These are phyloP conservation scores for Avena eriantha DNA, from an alignment of 176 grass and related monocot genomes.

Conservation along the genomic window DNA sequence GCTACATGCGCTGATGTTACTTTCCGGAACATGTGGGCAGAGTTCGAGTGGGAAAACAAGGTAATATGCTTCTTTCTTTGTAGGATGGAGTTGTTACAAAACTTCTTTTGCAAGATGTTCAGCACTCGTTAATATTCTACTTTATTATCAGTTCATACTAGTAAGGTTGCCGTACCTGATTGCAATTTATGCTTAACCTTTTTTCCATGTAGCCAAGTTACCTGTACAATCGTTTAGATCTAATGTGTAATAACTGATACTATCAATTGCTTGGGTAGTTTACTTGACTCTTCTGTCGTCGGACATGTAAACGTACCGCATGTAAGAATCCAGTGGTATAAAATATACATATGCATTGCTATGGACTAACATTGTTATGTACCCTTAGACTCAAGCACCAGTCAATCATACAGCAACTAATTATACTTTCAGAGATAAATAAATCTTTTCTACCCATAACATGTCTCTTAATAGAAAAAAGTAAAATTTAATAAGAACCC, in stretches of 20 bases:
- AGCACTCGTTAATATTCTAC: not conserved
- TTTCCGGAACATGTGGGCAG: slow-evolving; percentile 78
- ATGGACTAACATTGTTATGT: not conserved
- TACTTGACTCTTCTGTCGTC: not conserved
- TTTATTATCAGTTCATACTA: not conserved
- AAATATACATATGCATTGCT: not conserved
- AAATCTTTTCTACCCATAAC: not conserved
- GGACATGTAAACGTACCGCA: not conserved
- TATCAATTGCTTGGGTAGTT: not conserved
- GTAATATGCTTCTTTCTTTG: slow-evolving; percentile 39
- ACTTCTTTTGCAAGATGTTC: not conserved
- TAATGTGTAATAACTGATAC: not conserved
- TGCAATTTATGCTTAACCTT: not conserved
- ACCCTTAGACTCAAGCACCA: not conserved
- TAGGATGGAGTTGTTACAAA: not conserved
- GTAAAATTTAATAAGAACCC: not conserved
- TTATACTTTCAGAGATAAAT: not conserved
- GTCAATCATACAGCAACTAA: not conserved
- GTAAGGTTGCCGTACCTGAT: not conserved
- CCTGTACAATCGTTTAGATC: not conserved
- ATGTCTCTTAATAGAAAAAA: not conserved
- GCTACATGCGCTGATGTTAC: slow-evolving; percentile 58
- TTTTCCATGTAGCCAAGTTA: not conserved
- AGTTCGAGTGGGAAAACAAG: slow-evolving; percentile 83
- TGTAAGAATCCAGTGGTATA: not conserved